Conservation (phyloP, 148 eudicot species). For the Mesembryanthemum crystallinum region DNA sequence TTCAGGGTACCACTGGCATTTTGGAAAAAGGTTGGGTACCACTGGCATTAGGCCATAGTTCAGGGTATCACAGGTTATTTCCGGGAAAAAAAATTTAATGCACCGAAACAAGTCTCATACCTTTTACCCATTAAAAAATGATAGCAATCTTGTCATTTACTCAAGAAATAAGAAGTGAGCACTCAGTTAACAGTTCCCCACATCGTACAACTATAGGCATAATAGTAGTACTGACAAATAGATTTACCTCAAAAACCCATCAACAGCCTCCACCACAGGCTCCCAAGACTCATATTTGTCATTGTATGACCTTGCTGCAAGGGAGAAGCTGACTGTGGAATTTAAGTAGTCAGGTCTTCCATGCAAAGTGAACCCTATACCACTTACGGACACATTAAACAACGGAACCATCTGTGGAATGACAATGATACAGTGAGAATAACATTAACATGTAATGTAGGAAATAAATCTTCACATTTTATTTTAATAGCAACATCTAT, state of each 20-base stretch:
- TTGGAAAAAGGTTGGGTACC: no score
- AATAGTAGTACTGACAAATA: background rate
- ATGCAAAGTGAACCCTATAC: constrained; percentile 68
- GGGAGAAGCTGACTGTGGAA: constrained; percentile 72
- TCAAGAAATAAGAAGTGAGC: background rate
- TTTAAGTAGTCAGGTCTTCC: constrained; percentile 65
- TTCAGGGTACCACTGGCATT: no score
- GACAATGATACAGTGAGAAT: background rate
- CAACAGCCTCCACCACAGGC: constrained; percentile 92
- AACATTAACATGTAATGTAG: background rate
- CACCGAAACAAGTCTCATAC: no score
- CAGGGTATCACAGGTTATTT: no score
- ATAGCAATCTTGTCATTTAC: background rate
- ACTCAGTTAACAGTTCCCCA: background rate
- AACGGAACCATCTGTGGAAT: constrained; percentile 86
- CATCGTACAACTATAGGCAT: background rate
- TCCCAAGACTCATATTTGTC: constrained; percentile 96
- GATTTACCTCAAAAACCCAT: constrained; percentile 79
- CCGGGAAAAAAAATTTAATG: no score
- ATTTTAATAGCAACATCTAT: background rate
- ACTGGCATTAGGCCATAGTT: no score
- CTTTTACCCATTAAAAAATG: background rate
- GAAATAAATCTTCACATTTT: background rate
- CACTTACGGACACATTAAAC: constrained; percentile 74
- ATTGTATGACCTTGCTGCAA: constrained; percentile 85